phyloP scores from a whole-genome alignment of 1,284 basidiomycete genomes.

The Rhodotorula sp. region DNA sequence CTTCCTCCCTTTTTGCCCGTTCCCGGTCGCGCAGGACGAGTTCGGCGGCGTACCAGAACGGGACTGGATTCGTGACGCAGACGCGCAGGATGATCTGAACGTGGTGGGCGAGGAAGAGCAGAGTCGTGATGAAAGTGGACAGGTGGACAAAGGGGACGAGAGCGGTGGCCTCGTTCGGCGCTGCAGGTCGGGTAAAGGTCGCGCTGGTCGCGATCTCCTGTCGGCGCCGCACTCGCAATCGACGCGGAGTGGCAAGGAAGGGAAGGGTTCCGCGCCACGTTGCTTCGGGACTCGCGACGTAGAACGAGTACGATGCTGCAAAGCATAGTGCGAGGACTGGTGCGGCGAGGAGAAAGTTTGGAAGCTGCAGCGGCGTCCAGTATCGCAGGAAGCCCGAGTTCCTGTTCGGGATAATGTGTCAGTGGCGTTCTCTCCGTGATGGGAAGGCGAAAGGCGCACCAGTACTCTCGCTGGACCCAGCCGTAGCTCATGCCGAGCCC shows the following conservation, averaged over 20 bases:
- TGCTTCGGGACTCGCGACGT: slow-evolving; percentile 12
- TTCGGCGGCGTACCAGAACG: slow-evolving; percentile 78
- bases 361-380: slow-evolving; percentile 78
- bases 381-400: slow-evolving; percentile 79
- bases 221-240: not conserved
- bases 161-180: not conserved
- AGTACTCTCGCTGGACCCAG: slow-evolving; percentile 82
- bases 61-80: slow-evolving; percentile 71
- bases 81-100: slow-evolving; percentile 86
- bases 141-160: slow-evolving; percentile 54
- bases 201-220: not conserved
- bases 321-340: slow-evolving; percentile 55
- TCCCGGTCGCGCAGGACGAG: slow-evolving; percentile 46
- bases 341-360: slow-evolving; percentile 78
- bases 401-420: slow-evolving; percentile 50
- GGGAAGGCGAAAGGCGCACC: slow-evolving; percentile 52
- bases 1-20: no score
- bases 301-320: slow-evolving; percentile 37
- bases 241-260: not conserved
- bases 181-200: not conserved
- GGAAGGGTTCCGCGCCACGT: slow-evolving; percentile 15
- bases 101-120: slow-evolving; percentile 78
- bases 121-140: slow-evolving; percentile 55
- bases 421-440: not conserved
- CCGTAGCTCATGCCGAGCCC: slow-evolving; percentile 70